Percentiles rank a stretch among this genome's conserved stretches.
Conservation (phyloP, 148 eudicot genomes). For the Amaranthus cruentus region DNA sequence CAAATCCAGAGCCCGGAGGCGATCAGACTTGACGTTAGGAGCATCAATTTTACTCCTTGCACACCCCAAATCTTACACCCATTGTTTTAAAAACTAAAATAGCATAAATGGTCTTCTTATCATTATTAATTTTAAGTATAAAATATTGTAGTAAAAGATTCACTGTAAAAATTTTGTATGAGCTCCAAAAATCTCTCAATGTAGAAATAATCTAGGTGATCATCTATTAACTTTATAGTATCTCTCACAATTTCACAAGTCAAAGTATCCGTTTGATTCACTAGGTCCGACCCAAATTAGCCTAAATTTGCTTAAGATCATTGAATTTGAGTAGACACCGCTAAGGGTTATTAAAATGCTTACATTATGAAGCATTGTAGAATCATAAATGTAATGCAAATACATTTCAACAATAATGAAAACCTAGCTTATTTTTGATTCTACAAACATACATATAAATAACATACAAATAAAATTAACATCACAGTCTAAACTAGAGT, state of each 20-base stretch:
- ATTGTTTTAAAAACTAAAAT: slow-evolving; percentile 6
- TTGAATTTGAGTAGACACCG: too few species aligned
- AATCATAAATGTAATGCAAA: not conserved
- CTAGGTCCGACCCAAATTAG: too few species aligned
- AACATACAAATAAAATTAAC: not conserved
- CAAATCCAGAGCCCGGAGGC: not conserved
- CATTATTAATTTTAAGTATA: too few species aligned
- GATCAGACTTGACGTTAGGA: slow-evolving; percentile 6
- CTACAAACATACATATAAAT: too few species aligned
- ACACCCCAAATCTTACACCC: slow-evolving; percentile 7
- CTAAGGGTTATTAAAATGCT: too few species aligned
- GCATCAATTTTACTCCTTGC: slow-evolving; percentile 1
- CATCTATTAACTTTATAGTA: too few species aligned
- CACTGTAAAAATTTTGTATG: too few species aligned
- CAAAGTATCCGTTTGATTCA: not conserved
- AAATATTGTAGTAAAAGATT: too few species aligned
- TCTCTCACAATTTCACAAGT: too few species aligned
- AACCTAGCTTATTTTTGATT: not conserved
- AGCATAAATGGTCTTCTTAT: not conserved
- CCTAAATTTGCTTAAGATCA: too few species aligned
- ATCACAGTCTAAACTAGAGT: not conserved
- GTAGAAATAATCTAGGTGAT: too few species aligned
- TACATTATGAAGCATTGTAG: not conserved
- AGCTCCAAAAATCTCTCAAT: too few species aligned
- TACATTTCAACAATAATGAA: not conserved